Evolutionary conservation across 345 rosid genomes (phyloP).

Genomic region (Lepidium sativum): DNA sequence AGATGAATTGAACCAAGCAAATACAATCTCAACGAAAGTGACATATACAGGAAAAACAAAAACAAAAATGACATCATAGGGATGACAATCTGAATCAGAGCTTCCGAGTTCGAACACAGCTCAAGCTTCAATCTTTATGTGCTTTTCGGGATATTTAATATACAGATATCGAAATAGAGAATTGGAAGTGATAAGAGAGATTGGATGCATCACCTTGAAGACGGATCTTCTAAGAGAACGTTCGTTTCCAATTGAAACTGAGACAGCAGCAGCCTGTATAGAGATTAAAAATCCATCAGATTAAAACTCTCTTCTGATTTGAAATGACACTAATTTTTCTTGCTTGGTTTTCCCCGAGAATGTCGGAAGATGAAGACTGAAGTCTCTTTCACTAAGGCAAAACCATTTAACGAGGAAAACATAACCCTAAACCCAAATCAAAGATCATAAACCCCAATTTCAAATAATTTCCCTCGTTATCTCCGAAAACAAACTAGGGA

Average conservation of each 20-base stretch:
- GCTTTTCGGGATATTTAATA: too few relatives aligned
- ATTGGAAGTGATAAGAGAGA: neutral
- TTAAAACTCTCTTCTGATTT: neutral
- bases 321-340: neutral
- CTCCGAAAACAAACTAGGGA: conserved; percentile 8
- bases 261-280: conserved; percentile 20
- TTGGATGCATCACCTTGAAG: conserved; percentile 23
- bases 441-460: neutral
- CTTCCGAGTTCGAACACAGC: neutral
- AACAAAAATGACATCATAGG: neutral
- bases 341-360: neutral
- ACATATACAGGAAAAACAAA: neutral
- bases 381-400: neutral
- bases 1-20: neutral
- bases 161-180: neutral
- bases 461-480: conserved; percentile 15
- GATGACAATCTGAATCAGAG: neutral
- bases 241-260: conserved; percentile 22
- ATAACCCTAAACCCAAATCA: conserved; percentile 4
- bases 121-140: neutral
- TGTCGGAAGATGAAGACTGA: too few relatives aligned
- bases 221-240: conserved; percentile 21
- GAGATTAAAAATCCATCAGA: neutral
- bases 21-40: neutral
- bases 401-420: neutral